phyloP scores from a whole-genome alignment of 306 rosid species.

The Fagus sylvatica region DNA sequence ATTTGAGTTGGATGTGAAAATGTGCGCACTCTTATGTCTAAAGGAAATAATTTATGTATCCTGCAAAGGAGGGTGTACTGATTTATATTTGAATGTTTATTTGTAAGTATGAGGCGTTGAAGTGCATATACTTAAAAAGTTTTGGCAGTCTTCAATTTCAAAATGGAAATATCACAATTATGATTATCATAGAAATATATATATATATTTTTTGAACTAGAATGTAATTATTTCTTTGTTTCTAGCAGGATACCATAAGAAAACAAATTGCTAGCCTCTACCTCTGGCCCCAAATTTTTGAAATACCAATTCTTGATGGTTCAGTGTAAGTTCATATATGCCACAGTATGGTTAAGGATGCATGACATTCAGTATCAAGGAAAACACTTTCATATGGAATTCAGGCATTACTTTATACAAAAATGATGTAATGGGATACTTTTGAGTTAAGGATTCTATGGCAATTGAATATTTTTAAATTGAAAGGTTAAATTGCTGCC shows the following conservation, averaged over 20 bases:
- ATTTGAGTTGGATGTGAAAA: conserved; percentile 2
- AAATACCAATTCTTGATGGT: conserved; percentile 26
- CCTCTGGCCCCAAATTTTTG: conserved; percentile 29
- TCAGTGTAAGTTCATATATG: conserved; percentile 19
- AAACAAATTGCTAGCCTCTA: conserved; percentile 28
- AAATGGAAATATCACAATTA: background rate
- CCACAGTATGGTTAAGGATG: background rate
- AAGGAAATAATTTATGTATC: background rate
- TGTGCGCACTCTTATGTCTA: background rate
- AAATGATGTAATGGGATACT: background rate
- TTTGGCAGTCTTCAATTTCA: background rate
- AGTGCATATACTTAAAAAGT: background rate
- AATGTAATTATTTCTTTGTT: background rate
- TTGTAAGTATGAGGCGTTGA: background rate
- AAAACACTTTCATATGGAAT: background rate
- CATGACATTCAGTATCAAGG: background rate
- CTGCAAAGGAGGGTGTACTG: background rate
- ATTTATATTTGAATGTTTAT: background rate
- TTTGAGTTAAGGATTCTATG: background rate
- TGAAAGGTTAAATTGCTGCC: background rate
- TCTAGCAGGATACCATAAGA: conserved; percentile 24
- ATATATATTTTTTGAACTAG: background rate
- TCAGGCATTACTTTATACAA: background rate
- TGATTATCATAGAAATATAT: background rate
- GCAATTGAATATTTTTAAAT: background rate